phyloP scores from a whole-genome alignment of 2,329 filamentous ascomycete genomes.

The Curvularia eragrostidis region DNA sequence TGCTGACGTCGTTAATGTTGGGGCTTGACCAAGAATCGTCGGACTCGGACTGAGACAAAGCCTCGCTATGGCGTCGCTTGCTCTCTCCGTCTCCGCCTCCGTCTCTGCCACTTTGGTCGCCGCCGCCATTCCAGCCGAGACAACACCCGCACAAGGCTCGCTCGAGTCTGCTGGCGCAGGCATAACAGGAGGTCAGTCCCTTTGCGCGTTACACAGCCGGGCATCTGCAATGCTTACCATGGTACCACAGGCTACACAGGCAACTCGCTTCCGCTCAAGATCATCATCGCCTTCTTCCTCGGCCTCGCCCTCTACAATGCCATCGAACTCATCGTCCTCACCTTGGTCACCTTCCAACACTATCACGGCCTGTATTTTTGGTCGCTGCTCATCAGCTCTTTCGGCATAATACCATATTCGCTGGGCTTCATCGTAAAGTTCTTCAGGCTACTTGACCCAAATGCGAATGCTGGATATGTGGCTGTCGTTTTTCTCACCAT shows the following conservation, averaged over 20 bases:
- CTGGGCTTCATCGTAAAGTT: slow-evolving; percentile 58
- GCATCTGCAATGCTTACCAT: neutral
- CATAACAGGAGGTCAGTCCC: slow-evolving; percentile 40
- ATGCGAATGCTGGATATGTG: slow-evolving; percentile 38
- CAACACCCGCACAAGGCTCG: slow-evolving; percentile 39
- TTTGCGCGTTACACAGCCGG: neutral
- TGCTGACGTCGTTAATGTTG: neutral
- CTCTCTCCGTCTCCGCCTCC: slow-evolving; percentile 14
- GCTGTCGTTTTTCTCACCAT: slow-evolving; percentile 57
- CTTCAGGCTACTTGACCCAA: slow-evolving; percentile 41
- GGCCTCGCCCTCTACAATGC: slow-evolving; percentile 50
- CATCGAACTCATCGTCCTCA: slow-evolving; percentile 55
- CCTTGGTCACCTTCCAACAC: slow-evolving; percentile 57
- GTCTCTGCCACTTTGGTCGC: slow-evolving; percentile 14
- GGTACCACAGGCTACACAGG: slow-evolving; percentile 41
- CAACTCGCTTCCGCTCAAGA: slow-evolving; percentile 38
- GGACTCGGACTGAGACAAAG: neutral
- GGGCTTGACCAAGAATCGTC: neutral
- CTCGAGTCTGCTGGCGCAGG: slow-evolving; percentile 40
- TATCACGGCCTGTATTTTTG: slow-evolving; percentile 59
- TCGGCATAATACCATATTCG: slow-evolving; percentile 56
- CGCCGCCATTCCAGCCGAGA: slow-evolving; percentile 17
- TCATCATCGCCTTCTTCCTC: slow-evolving; percentile 47
- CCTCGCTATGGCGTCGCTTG: slow-evolving; percentile 25
- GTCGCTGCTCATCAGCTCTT: slow-evolving; percentile 54